phyloP scores from a whole-genome alignment of 805 yeast genomes.

The Kregervanrija fluxuum region DNA sequence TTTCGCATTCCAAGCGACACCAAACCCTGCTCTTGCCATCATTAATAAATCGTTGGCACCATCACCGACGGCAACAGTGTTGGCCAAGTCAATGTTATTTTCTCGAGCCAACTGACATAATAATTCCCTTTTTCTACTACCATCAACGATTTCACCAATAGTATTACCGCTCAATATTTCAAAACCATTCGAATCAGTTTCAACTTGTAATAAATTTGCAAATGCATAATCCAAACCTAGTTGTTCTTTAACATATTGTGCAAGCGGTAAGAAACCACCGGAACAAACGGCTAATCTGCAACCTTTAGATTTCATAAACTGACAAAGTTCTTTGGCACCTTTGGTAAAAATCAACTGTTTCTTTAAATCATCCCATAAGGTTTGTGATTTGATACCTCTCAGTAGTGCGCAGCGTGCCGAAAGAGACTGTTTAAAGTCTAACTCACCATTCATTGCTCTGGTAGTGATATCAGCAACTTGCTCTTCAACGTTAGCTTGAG shows the following conservation, averaged over 20 bases:
- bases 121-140: constrained; percentile 70
- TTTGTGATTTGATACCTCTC: constrained; percentile 67
- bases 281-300: constrained; percentile 78
- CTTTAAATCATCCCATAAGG: constrained; percentile 75
- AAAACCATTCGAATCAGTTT: constrained; percentile 34
- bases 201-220: constrained; percentile 62
- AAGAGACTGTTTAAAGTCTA: constrained; percentile 82
- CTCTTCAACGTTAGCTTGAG: constrained; percentile 83
- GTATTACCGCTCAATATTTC: constrained; percentile 66
- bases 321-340: constrained; percentile 72
- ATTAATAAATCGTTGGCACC: constrained; percentile 94
- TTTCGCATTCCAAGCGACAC: constrained; percentile 96
- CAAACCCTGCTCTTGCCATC: constrained; percentile 90
- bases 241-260: constrained; percentile 59
- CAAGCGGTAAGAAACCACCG: constrained; percentile 93
- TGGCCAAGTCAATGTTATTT: constrained; percentile 41
- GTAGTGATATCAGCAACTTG: constrained; percentile 86
- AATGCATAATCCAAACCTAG: constrained; percentile 79
- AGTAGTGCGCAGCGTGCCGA: constrained; percentile 69
- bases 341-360: constrained; percentile 66
- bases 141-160: constrained; percentile 79
- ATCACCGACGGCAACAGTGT: constrained; percentile 85
- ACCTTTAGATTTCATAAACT: constrained; percentile 52
- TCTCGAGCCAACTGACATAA: constrained; percentile 52
- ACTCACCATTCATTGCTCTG: constrained; percentile 94